A percentile compares a stretch with the other conserved stretches of the same genome.
These are phyloP conservation scores for Alternaria angustiovoidea DNA, from an alignment of 2,329 filamentous ascomycete species.

Conservation along the genomic window DNA sequence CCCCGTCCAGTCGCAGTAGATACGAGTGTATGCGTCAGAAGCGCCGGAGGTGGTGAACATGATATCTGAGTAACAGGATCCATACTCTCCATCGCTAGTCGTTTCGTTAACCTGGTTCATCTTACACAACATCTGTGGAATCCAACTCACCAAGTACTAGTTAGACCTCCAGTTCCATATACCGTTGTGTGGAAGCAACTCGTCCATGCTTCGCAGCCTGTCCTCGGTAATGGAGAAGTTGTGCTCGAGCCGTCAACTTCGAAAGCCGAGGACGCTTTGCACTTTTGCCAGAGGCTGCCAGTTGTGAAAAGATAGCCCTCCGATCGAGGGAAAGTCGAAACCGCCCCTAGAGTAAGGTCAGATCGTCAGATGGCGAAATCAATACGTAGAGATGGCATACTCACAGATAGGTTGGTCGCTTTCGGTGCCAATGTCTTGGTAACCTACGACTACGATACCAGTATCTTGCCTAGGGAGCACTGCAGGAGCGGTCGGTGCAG, in stretches of 20 bases:
- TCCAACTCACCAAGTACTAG: constrained; percentile 4
- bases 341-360: background rate
- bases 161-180: background rate
- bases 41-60: constrained; percentile 1
- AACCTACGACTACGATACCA: background rate
- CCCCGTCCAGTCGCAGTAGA: constrained; percentile 11
- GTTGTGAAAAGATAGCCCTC: constrained; percentile 9
- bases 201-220: constrained; percentile 6
- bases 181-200: constrained; percentile 5
- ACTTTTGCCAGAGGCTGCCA: constrained; percentile 4
- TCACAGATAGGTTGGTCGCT: background rate
- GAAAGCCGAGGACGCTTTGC: constrained; percentile 1
- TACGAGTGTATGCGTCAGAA: constrained; percentile 1
- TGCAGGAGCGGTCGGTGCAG: constrained; percentile 3
- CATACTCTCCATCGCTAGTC: background rate
- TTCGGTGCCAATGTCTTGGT: background rate
- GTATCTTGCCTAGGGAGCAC: constrained; percentile 6
- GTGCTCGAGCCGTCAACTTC: background rate
- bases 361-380: background rate
- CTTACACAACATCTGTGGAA: too few species aligned
- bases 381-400: background rate
- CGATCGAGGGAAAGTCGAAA: background rate
- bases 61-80: constrained; percentile 5
- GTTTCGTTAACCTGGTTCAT: background rate
- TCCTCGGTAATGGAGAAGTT: background rate